These are phyloP conservation scores for Neurospora intermedia DNA, from an alignment of 495 filamentous ascomycete species.

Conservation along the genomic window DNA sequence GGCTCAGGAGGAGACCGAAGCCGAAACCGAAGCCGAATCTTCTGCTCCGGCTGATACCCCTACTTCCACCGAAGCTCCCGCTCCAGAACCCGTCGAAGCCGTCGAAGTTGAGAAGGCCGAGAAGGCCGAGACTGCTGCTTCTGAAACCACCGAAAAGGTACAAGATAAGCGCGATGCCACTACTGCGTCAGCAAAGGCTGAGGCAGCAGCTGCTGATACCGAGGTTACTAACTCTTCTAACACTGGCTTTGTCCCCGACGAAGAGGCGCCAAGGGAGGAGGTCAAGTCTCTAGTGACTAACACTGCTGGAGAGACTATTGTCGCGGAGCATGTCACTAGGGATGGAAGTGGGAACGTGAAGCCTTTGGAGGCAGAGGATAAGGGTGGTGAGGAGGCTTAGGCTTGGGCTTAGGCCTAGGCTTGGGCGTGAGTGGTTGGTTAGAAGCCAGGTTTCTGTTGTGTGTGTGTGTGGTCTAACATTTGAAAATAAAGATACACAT, in stretches of 20 bases:
- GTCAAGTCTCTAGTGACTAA: slow-evolving; percentile 39
- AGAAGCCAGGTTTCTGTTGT: too few species aligned
- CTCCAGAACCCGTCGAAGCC: slow-evolving; percentile 5
- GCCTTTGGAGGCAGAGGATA: slow-evolving; percentile 23
- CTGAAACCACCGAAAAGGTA: not conserved
- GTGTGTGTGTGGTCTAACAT: too few species aligned
- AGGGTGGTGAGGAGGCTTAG: slow-evolving; percentile 20
- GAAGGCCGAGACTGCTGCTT: not conserved
- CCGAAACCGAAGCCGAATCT: not conserved
- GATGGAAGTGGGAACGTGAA: slow-evolving; percentile 7
- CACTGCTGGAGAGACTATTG: slow-evolving; percentile 43
- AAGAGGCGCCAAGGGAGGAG: slow-evolving; percentile 3
- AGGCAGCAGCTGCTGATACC: not conserved
- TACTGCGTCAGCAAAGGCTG: not conserved
- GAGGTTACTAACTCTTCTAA: not conserved
- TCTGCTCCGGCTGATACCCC: not conserved
- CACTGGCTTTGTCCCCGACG: not conserved
- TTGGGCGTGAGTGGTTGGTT: too few species aligned
- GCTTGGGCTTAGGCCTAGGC: not conserved
- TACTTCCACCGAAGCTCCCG: slow-evolving; percentile 4
- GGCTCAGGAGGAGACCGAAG: not conserved
- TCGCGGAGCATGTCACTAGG: slow-evolving; percentile 30
- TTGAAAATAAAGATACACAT: too few species aligned
- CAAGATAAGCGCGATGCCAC: not conserved
- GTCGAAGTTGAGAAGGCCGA: not conserved